Base-by-base conservation (phyloP, 2,329 filamentous ascomycete genomes). In the Penicillium sp. region DNA sequence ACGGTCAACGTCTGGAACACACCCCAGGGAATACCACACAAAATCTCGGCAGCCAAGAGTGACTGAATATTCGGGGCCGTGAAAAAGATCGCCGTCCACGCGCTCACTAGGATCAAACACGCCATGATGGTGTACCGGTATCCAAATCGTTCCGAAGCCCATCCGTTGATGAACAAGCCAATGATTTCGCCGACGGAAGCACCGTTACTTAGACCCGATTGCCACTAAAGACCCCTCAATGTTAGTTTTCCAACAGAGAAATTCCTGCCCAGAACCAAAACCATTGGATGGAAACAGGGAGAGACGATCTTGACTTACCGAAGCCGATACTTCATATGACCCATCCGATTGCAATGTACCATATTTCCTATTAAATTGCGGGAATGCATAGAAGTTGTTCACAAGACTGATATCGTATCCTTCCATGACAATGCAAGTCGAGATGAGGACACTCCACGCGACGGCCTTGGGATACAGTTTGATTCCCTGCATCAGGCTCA, bases 371-470 rank as follows among this genome's bases (percentile, higher is more conserved):
- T 74, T 76, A 63, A 78, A 79, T 50, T 72, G 68, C 0, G 68
- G 65, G 52, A 78, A 77, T 61, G 68, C 76, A 77, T 85, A 93
- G 70, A 95, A 91, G 75, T 93, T 93, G 78, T 88, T 91, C 67
- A 95, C 85, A 52, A 96, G 79, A 67, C 85, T 87, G 57, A 95
- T 81, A 70, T 96, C 91, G 77, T 93, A 96, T 33, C 90, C 91
- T 74, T 96, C 91, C 92, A 96, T 96, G 67, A 85, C 86, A 68
- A 96, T 95, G 71, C 90, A 93, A 0, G 90, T 93, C n/a, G 89
- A 93, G 74, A 96, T 93, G 57, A 96, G 79, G 50, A 96, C 69
- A 66, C 87, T 91, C 90, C 91, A 96, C 22, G 79, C 83, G 55
- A 96, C 87, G 22, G 92, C 92, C 78, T 96, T 93, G 57, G 91